Evolutionary conservation across 345 rosid genomes (phyloP), one percentile per base, ranked within the genome.

Genomic region (Pseudoturritis turrita): DNA sequence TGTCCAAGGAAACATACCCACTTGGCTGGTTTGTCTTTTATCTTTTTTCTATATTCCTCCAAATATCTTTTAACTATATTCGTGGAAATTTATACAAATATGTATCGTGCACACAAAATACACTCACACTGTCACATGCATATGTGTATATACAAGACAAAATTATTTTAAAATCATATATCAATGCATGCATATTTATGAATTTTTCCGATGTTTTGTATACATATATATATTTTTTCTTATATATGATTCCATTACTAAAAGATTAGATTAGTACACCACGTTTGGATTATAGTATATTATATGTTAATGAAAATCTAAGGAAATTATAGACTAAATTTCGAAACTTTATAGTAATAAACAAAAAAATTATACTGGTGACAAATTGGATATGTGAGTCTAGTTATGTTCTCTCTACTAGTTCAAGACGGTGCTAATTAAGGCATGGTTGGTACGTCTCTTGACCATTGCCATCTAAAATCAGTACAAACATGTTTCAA

Each of bases 1-100:
- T 44, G 93, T 94, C 6, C 51, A 88, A 81, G 97, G 98, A 72
- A 71, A 88, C 58, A 85, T 94, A 66, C 98, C 97, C 13, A 61
- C 80, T 44, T 94, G 98, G 98, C 89, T 94, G 92, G 97, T 94
- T 80, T 46, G 86, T 81, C 52, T 29, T 59, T 61, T 60, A 22
- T 13, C 29, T 9, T 40, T 28, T 22, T 14, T 29, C 41, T 57
- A 18, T 49, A 17, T 40, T 36, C 7, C 46, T 41, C 64, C 46
- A 33, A 13, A 29, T 13, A 23, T 22, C 23, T 23, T n/a, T 23
- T 55, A 17, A 29, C 36, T 36, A 39, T 54, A 21, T 61, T 67
- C 35, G 21, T 72, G 39, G 63, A 19, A 21, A 10, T 43, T 35
- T 37, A 63, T 31, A 40, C 55, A 54, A 41, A 70, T 35, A 62